These are phyloP conservation scores for Elsinoe batatas DNA, from an alignment of 2,329 filamentous ascomycete species.

Conservation along the genomic window DNA sequence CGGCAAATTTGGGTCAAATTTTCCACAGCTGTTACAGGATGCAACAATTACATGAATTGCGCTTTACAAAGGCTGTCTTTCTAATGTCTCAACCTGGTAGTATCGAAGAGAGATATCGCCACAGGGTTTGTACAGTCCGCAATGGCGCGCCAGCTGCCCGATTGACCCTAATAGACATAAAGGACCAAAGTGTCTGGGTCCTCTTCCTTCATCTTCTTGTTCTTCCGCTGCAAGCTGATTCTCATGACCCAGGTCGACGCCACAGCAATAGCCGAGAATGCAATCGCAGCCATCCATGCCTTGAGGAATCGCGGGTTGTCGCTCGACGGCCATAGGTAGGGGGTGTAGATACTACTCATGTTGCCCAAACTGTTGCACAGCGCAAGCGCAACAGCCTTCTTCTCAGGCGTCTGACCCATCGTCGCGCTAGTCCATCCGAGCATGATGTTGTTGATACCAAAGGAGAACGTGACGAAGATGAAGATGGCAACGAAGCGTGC, in stretches of 20 bases:
- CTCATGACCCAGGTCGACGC: constrained; percentile 21
- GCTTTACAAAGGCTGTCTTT: too few relatives aligned
- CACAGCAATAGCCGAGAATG: constrained; percentile 23
- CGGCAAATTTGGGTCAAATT: too few relatives aligned
- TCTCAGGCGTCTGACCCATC: constrained; percentile 6
- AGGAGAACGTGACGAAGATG: constrained; percentile 10
- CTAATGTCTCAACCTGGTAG: too few relatives aligned
- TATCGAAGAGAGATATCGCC: too few relatives aligned
- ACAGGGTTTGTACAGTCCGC: too few relatives aligned
- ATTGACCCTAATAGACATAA: background rate
- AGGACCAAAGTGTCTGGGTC: constrained; percentile 15
- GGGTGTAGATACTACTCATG: constrained; percentile 23
- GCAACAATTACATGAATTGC: too few relatives aligned
- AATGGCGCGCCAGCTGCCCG: too few relatives aligned
- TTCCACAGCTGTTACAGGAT: too few relatives aligned
- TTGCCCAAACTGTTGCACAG: constrained; percentile 5
- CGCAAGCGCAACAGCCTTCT: constrained; percentile 5
- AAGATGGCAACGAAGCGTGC: constrained; percentile 16
- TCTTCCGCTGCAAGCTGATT: constrained; percentile 19
- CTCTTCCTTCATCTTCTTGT: constrained; percentile 19
- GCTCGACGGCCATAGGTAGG: constrained; percentile 29
- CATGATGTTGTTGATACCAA: constrained; percentile 10
- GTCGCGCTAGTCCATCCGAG: constrained; percentile 7
- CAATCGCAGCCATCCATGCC: constrained; percentile 25
- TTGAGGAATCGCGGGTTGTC: constrained; percentile 25